Percentiles rank a stretch among this genome's conserved stretches.
Conservation (phyloP, 2,329 filamentous ascomycete species). For the Colletotrichum nymphaeae region DNA sequence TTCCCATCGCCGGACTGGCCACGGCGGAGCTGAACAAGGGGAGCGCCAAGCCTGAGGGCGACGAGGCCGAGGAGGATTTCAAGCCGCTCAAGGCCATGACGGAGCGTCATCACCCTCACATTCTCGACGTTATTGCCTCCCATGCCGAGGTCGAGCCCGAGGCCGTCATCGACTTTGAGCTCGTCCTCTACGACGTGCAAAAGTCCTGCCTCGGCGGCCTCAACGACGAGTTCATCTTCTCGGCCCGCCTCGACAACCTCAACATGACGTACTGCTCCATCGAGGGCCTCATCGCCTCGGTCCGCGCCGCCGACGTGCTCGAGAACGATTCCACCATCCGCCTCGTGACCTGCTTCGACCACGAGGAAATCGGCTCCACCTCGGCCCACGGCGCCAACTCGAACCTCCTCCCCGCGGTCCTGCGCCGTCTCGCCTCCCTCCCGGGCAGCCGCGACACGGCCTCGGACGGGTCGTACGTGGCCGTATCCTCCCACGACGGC, state of each 20-base stretch:
- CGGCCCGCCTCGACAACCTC: slow-evolving; percentile 93
- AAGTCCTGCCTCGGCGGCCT: slow-evolving; percentile 89
- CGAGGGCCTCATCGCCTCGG: slow-evolving; percentile 84
- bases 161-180: slow-evolving; percentile 91
- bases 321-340: slow-evolving; percentile 85
- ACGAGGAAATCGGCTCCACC: slow-evolving; percentile 94
- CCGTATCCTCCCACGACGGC: slow-evolving; percentile 62
- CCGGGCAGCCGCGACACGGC: slow-evolving; percentile 66
- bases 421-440: slow-evolving; percentile 86
- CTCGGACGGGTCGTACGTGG: slow-evolving; percentile 73
- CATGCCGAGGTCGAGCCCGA: slow-evolving; percentile 77
- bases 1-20: slow-evolving; percentile 90
- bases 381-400: slow-evolving; percentile 95
- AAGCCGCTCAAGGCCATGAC: slow-evolving; percentile 80
- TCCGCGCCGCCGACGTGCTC: slow-evolving; percentile 72
- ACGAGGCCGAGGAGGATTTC: slow-evolving; percentile 67
- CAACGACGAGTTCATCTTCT: slow-evolving; percentile 95
- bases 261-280: slow-evolving; percentile 96
- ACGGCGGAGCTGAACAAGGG: slow-evolving; percentile 88
- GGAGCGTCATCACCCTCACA: slow-evolving; percentile 88
- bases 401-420: slow-evolving; percentile 87
- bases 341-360: slow-evolving; percentile 94
- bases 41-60: slow-evolving; percentile 48
- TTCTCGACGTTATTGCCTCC: slow-evolving; percentile 86
- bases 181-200: slow-evolving; percentile 97